Conservation (phyloP, 2,329 filamentous ascomycete species). For the Pyrenophora graminea region DNA sequence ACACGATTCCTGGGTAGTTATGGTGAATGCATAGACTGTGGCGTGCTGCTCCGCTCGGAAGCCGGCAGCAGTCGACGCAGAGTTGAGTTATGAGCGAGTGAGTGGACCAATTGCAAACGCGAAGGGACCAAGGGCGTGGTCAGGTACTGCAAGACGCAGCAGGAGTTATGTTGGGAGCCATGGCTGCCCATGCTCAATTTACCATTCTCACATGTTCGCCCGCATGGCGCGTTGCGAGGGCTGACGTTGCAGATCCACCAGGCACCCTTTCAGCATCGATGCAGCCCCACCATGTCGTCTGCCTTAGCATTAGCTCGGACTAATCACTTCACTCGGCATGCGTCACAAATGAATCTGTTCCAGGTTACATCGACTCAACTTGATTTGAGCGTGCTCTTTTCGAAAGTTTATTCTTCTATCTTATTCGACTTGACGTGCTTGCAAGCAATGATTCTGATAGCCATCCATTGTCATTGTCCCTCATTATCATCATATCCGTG, state of each 20-base stretch:
- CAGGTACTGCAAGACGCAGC: neutral
- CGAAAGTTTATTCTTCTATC: no score
- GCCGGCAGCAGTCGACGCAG: neutral
- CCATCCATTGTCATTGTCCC: no score
- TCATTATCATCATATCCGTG: no score
- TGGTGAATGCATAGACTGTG: slow-evolving; percentile 1
- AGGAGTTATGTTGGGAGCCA: slow-evolving; percentile 14
- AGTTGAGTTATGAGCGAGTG: neutral
- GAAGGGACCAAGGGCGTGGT: neutral
- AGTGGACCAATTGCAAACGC: neutral
- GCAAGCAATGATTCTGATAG: no score
- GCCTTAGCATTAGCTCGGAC: no score
- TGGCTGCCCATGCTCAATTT: slow-evolving; percentile 20
- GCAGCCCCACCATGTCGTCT: no score
- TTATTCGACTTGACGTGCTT: no score
- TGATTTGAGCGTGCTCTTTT: no score
- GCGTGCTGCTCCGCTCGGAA: neutral
- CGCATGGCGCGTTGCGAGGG: slow-evolving; percentile 27
- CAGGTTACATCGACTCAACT: no score
- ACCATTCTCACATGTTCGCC: slow-evolving; percentile 35
- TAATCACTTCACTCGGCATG: no score
- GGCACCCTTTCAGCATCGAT: slow-evolving; percentile 15
- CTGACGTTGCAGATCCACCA: slow-evolving; percentile 38
- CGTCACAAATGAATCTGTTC: no score
- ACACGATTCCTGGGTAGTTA: neutral